Conservation (phyloP, 345 rosid species). For the Populus alba region DNA sequence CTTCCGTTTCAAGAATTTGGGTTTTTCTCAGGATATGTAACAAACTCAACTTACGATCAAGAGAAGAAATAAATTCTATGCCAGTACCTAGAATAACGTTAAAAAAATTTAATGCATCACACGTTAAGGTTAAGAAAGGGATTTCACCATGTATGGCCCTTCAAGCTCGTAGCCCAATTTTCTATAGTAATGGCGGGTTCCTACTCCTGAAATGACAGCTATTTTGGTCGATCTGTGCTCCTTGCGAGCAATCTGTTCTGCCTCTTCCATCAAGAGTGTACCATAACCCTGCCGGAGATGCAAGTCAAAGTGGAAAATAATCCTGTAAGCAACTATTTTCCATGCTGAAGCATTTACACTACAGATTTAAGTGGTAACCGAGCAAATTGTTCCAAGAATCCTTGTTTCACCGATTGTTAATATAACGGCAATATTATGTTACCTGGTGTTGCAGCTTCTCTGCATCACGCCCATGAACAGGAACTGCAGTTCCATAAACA, state of each 20-base stretch:
- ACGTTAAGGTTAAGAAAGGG: slow-evolving; percentile 35
- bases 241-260: slow-evolving; percentile 71
- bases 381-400: not conserved
- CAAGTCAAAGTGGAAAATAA: not conserved
- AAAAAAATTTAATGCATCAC: slow-evolving; percentile 11
- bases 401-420: not conserved
- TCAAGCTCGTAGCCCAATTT: slow-evolving; percentile 88
- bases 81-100: not conserved
- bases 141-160: slow-evolving; percentile 96
- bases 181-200: slow-evolving; percentile 93
- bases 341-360: not conserved
- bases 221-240: slow-evolving; percentile 85
- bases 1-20: not conserved
- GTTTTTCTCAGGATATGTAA: not conserved
- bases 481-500: slow-evolving; percentile 99
- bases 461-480: slow-evolving; percentile 93
- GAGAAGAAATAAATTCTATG: not conserved
- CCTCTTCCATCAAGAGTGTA: slow-evolving; percentile 96
- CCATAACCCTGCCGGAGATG: slow-evolving; percentile 68
- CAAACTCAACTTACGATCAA: not conserved
- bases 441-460: slow-evolving; percentile 99
- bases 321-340: not conserved
- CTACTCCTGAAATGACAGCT: slow-evolving; percentile 91
- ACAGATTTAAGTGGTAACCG: not conserved
- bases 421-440: not conserved